Percentiles rank a stretch among this genome's conserved stretches.
Conservation (phyloP, 495 filamentous ascomycete genomes). For the Xylaria scruposa region DNA sequence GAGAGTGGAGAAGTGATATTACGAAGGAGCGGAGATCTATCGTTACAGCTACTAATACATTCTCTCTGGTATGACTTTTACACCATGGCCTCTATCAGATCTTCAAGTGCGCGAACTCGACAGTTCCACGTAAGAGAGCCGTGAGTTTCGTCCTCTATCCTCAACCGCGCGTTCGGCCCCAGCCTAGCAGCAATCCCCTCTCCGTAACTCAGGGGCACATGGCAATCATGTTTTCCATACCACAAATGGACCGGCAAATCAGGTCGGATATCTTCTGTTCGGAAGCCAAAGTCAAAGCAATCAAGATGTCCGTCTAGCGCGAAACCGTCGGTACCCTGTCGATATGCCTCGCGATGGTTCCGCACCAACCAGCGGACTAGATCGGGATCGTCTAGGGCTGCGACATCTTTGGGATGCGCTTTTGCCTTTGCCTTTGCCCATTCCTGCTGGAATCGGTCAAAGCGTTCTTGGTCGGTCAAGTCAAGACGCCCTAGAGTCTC, state of each 20-base stretch:
- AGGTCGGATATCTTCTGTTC: conserved; percentile 41
- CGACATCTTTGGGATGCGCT: conserved; percentile 18
- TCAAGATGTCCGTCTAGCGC: conserved; percentile 42
- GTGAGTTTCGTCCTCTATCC: conserved; percentile 26
- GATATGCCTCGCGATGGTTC: conserved; percentile 41
- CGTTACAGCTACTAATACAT: conserved; percentile 10
- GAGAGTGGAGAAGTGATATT: conserved; percentile 6
- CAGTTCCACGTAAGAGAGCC: conserved; percentile 25
- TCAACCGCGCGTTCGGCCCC: conserved; percentile 21
- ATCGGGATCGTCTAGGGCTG: conserved; percentile 12
- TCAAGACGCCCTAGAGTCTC: conserved; percentile 25
- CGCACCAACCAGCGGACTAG: conserved; percentile 3
- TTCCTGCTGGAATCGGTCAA: conserved; percentile 19
- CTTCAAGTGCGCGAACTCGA: conserved; percentile 25
- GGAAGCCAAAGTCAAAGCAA: conserved; percentile 43
- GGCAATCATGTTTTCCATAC: conserved; percentile 43
- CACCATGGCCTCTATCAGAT: conserved; percentile 10
- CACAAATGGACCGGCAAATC: conserved; percentile 41
- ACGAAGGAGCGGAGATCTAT: background rate
- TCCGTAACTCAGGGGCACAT: conserved; percentile 2
- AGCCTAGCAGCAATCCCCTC: conserved; percentile 25
- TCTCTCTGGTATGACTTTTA: background rate
- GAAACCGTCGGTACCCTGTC: conserved; percentile 35
- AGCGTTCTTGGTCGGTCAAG: conserved; percentile 23
- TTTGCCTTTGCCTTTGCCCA: conserved; percentile 12